Conservation (phyloP, 192 early-diverging fungal species). For the Backusella psychrophila region DNA sequence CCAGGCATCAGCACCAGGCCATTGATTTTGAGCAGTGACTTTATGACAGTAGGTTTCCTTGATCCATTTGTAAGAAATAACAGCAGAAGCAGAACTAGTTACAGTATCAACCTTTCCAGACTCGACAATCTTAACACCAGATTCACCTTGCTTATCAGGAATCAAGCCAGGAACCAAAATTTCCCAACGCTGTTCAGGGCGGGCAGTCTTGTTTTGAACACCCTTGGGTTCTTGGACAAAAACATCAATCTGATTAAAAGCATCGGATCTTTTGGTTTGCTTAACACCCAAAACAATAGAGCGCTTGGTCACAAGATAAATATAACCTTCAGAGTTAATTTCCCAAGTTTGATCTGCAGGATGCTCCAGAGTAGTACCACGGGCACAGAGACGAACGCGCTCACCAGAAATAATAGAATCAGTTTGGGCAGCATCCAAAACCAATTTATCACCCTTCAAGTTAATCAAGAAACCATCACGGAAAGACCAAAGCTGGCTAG, state of each 20-base stretch:
- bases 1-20: constrained; percentile 19
- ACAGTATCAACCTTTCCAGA: constrained; percentile 10
- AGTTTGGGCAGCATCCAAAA: constrained; percentile 19
- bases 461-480: constrained; percentile 24
- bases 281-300: constrained; percentile 21
- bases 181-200: constrained; percentile 29
- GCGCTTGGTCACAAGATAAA: constrained; percentile 13
- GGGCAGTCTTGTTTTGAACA: constrained; percentile 13
- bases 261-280: constrained; percentile 15
- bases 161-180: constrained; percentile 23
- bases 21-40: constrained; percentile 14
- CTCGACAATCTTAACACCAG: constrained; percentile 17
- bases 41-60: constrained; percentile 21
- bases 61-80: constrained; percentile 21
- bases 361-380: not conserved
- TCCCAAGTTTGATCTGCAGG: constrained; percentile 28
- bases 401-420: constrained; percentile 18
- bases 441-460: constrained; percentile 24
- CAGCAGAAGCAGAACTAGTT: constrained; percentile 19
- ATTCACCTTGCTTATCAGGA: constrained; percentile 2
- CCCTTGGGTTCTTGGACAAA: constrained; percentile 20
- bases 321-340: not conserved
- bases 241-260: constrained; percentile 1
- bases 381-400: constrained; percentile 17
- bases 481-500: constrained; percentile 32